Conservation (phyloP, 805 yeast genomes). For the Ogataea populi-albae region DNA sequence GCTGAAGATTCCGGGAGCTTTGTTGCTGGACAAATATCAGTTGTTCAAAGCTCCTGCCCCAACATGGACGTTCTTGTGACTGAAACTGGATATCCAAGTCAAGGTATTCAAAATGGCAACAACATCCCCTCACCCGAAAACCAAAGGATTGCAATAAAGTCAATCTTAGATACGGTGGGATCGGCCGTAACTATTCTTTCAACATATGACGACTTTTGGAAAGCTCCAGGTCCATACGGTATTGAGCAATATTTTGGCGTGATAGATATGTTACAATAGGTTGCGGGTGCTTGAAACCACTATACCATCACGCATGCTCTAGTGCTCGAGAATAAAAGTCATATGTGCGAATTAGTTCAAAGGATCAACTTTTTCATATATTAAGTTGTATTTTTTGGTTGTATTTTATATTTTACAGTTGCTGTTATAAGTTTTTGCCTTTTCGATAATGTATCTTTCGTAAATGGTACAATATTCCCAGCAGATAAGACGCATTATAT, state of each 20-base stretch:
- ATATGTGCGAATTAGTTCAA: too few relatives aligned
- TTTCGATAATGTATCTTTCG: too few relatives aligned
- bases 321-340: too few relatives aligned
- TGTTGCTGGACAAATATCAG: constrained; percentile 56
- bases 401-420: too few relatives aligned
- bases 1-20: constrained; percentile 74
- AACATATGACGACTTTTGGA: constrained; percentile 86
- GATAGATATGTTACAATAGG: constrained; percentile 34
- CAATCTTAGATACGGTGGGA: constrained; percentile 57
- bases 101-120: constrained; percentile 67
- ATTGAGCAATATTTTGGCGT: constrained; percentile 88
- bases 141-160: constrained; percentile 65
- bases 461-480: too few relatives aligned
- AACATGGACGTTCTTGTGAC: constrained; percentile 57
- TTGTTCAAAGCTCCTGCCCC: constrained; percentile 57
- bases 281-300: too few relatives aligned
- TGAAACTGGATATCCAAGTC: constrained; percentile 88
- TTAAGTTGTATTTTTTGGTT: too few relatives aligned
- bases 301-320: too few relatives aligned
- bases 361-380: too few relatives aligned
- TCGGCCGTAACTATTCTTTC: constrained; percentile 69
- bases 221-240: constrained; percentile 74
- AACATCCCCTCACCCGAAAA: constrained; percentile 70
- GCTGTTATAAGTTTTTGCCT: too few relatives aligned
- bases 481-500: too few relatives aligned